Percentiles rank a stretch among this genome's conserved stretches.
Conservation (phyloP, 768 basidiomycete species). For the Pulveroboletus ravenelii region DNA sequence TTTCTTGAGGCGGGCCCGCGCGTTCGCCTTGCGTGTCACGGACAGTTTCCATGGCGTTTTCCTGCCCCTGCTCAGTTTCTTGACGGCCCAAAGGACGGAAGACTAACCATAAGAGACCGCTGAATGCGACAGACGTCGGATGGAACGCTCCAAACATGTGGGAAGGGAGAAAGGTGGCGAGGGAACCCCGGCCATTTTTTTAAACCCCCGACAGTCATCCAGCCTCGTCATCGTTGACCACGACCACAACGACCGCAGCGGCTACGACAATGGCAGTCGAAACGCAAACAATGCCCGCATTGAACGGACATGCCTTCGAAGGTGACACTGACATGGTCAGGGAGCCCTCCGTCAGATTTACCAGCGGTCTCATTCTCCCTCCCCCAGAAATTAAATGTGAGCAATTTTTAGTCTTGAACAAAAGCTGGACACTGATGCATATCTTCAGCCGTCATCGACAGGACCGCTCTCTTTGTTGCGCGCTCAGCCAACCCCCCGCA, state of each 20-base stretch:
- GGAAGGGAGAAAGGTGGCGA: constrained; percentile 15
- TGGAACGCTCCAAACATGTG: constrained; percentile 86
- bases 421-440: constrained; percentile 5
- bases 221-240: constrained; percentile 14
- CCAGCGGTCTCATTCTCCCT: constrained; percentile 88
- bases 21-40: constrained; percentile 87
- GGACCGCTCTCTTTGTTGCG: constrained; percentile 87
- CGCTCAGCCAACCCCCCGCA: constrained; percentile 89
- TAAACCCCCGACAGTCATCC: constrained; percentile 21
- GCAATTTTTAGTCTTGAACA: constrained; percentile 4
- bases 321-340: constrained; percentile 39
- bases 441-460: constrained; percentile 81
- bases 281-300: constrained; percentile 32
- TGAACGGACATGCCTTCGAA: constrained; percentile 41
- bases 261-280: constrained; percentile 43
- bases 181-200: constrained; percentile 21
- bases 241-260: constrained; percentile 17
- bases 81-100: not conserved
- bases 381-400: constrained; percentile 93
- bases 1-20: constrained; percentile 79
- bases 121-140: constrained; percentile 55
- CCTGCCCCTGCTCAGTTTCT: constrained; percentile 43
- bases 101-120: constrained; percentile 81
- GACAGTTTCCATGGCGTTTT: constrained; percentile 95
- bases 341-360: constrained; percentile 48